These are phyloP conservation scores for Ophiostoma quercus DNA, from an alignment of 2,329 filamentous ascomycete species.

Conservation along the genomic window DNA sequence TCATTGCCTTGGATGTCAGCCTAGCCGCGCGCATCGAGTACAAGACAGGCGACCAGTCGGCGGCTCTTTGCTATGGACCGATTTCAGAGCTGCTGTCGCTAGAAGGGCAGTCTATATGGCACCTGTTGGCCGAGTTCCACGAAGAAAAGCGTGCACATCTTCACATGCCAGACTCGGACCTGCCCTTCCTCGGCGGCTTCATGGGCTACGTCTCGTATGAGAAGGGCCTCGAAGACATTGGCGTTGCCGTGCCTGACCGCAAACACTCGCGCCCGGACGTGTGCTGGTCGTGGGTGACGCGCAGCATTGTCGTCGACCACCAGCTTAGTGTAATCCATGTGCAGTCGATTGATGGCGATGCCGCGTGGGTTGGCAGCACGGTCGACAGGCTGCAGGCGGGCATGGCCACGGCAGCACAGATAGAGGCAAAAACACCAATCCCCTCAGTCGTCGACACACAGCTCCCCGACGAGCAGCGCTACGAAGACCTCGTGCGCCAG, in stretches of 20 bases:
- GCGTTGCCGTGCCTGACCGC: constrained; percentile 38
- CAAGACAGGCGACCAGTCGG: constrained; percentile 43
- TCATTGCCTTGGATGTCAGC: constrained; percentile 62
- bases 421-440: too few species aligned
- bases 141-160: constrained; percentile 23
- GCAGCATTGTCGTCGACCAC: constrained; percentile 74
- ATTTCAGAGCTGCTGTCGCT: constrained; percentile 29
- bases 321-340: constrained; percentile 55
- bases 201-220: constrained; percentile 85
- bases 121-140: constrained; percentile 46
- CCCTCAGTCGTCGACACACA: constrained; percentile 31
- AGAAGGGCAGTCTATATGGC: constrained; percentile 42
- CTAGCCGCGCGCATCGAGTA: constrained; percentile 55
- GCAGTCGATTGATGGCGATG: constrained; percentile 52
- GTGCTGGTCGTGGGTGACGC: constrained; percentile 69
- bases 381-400: constrained; percentile 31
- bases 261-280: constrained; percentile 56
- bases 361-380: constrained; percentile 43
- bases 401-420: constrained; percentile 29
- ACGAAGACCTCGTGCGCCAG: constrained; percentile 59
- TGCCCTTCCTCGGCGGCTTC: constrained; percentile 74
- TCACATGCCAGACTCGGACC: constrained; percentile 25
- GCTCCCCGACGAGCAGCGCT: constrained; percentile 45
- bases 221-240: constrained; percentile 62
- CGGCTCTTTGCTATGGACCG: constrained; percentile 30